Evolutionary conservation across 345 rosid species (phyloP), one percentile per base, ranked within the genome.

Genomic region (Raphanus raphanistrum): DNA sequence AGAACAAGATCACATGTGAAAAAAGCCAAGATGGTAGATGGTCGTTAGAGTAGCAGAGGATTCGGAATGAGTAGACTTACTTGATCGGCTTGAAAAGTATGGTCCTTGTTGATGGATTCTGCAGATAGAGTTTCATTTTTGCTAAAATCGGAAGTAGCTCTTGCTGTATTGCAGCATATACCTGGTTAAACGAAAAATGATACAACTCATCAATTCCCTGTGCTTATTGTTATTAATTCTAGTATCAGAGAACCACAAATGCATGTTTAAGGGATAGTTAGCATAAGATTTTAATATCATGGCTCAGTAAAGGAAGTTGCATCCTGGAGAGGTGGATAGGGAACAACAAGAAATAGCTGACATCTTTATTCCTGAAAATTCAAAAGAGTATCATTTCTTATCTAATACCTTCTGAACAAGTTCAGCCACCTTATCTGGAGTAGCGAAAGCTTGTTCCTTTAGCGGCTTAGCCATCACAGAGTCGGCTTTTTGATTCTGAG

Each of bases 351-450:
- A 43, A 2, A 68, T 59, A 57, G 2, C 48, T 8, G 60, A 27
- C 27, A 62, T 57, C 71, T 55, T 29, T 43, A 43, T 43, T 43
- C n/a, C 50, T 43, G n/a, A 43, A 4, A 43, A 48, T 48, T 2
- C 5, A 48, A 48, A n/a, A 50, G 57, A 50, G 21, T 50, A 48
- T 21, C 54, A 48, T 48, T 48, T 21, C 17, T 58, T n/a, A 70
- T 15, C 27, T 27, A 81, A 27, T 81, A 95, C 99, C 98, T 92
- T 92, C 77, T 86, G 96, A 79, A 95, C 90, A 80, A 95, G 88
- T 81, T 92, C 99, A 25, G 92, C 96, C 83, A 95, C 97, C 86
- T 90, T 92, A 76, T 90, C 98, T 36, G 98, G 96, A 73, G 92
- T 83, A 80, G 98, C 97, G 55, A 95, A 92, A 71, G 99, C 99